phyloP scores from a whole-genome alignment of 192 early-diverging fungal genomes.

The Coemansia sp. region DNA sequence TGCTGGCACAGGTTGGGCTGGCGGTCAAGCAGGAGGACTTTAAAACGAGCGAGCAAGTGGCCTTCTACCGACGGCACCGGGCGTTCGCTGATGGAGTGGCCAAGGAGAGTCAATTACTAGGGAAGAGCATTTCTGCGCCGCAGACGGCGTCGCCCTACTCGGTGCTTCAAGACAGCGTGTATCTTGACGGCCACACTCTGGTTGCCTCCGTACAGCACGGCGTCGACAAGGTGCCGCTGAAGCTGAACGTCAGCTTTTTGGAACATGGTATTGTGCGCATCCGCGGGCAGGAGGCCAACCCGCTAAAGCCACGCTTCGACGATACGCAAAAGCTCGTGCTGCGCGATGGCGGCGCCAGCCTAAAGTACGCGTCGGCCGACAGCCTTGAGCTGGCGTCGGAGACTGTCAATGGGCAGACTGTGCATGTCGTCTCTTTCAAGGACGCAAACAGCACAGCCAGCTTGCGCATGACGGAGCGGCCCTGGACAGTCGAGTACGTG shows the following conservation, averaged over 20 bases:
- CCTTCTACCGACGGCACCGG: constrained; percentile 89
- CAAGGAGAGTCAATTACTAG: constrained; percentile 17
- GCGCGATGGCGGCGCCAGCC: constrained; percentile 34
- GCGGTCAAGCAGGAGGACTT: constrained; percentile 87
- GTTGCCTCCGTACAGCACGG: constrained; percentile 23
- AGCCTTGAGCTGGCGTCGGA: constrained; percentile 25
- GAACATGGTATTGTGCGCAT: constrained; percentile 63
- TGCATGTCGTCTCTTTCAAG: constrained; percentile 35
- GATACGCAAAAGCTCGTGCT: constrained; percentile 62
- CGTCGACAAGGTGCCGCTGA: constrained; percentile 36
- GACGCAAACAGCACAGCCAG: constrained; percentile 10
- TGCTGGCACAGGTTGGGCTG: constrained; percentile 18
- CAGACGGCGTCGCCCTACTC: constrained; percentile 62
- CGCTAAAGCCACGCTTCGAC: constrained; percentile 74
- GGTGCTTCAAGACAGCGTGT: constrained; percentile 63
- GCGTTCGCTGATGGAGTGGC: constrained; percentile 76
- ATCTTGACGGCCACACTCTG: constrained; percentile 51
- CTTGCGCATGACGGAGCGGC: constrained; percentile 46
- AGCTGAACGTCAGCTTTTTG: constrained; percentile 57
- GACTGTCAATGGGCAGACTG: neutral
- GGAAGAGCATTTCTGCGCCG: constrained; percentile 8
- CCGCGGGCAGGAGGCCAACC: constrained; percentile 66
- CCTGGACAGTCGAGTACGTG: constrained; percentile 46
- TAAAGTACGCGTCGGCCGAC: constrained; percentile 27
- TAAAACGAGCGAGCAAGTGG: constrained; percentile 83